Base-by-base conservation (phyloP, 202 grass and related monocot genomes). In the Eragrostis tef region DNA sequence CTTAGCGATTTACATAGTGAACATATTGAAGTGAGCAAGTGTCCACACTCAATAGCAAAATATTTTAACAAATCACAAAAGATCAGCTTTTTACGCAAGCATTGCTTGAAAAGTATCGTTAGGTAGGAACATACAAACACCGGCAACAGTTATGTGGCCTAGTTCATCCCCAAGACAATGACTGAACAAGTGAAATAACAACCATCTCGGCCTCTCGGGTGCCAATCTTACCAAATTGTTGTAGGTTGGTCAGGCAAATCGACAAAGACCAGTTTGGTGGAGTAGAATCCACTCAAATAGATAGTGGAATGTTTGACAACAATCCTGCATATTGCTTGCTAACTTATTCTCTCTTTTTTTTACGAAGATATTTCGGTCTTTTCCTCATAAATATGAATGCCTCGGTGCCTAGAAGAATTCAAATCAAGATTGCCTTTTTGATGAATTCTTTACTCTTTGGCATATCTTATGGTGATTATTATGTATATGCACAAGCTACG, bases 241-340 rank as follows among this genome's bases (percentile, higher is more conserved):
- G 16, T 64, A 20, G 6, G 46, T 13, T 67, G 4, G 21, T 20
- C 31, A 16, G 46, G 64, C 21, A 16, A 52, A 77, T 39, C 11
- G 11, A 59, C 26, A 20, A 14, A 10, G 67, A 70, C 17, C 24
- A 13, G 6, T 58, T n/a, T 4, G 60, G 57, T 51, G 13, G 27
- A 42, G 58, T 74, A 65, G 19, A 14, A 67, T 48, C 69, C 49
- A 79, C 43, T 75, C 47, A 67, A 77, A 8, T 7, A 26, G 24
- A 42, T 58, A 9, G 7, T 57, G 54, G 9, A 58, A 56, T 21
- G 19, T 56, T 50, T 5, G 34, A 39, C 34, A 39, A 4, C 5
- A 39, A 39, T 39, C 34, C 5, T 39, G 34, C 34, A 39, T 39
- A 5, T 39, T 6, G 34, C 34, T 39, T 39, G 34, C 34, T 39